Evolutionary conservation across 495 filamentous ascomycete species (phyloP), one percentile per base, ranked within the genome.

Genomic region (Margaritispora aquatica): DNA sequence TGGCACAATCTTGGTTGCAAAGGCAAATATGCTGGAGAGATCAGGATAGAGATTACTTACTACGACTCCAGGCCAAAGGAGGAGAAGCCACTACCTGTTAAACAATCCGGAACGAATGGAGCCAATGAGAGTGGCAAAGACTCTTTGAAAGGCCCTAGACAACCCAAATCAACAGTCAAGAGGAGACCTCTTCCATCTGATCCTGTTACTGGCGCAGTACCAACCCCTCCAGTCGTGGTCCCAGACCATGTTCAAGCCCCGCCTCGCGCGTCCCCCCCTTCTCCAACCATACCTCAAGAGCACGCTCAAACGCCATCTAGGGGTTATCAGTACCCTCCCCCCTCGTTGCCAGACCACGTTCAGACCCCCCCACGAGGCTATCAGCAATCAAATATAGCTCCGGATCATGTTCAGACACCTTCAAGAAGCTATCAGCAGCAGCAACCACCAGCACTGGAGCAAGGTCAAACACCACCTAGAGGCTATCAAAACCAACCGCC

Each of bases 31-130:
- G 92, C 95, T 22, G 94, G 94, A 24, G 92, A 97, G 66, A 84
- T 99, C 46, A 82, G 92, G 55, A 90, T 97, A 41, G 94, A 99
- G 71, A 86, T 96, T 71, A 97, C 94, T 24, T 99, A 89, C 72
- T 97, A 96, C 73, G 94, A 99, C 70, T 86, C 81, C 34, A 84
- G 93, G 15, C 86, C 90, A 31, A 91, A 91, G 71, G 81, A 85
- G 17, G 88, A 69, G 52, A 69, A 66, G 48, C 50, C 58, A 5
- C 59, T 59, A 31, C 59, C 59, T 23, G 26, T 38, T 10, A 64
- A 63, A 51, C 64, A 65, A 38, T 17, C 63, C 61, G 29, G 27
- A 20, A 53, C 62, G 0, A 61, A 63, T 55, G 56, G 66, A 20
- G 66, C 64, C 2, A 58, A 63, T 8, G 73, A 75, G 26, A 63